These are phyloP conservation scores for Coleophoma cylindrospora DNA, from an alignment of 2,329 filamentous ascomycete genomes.

Conservation along the genomic window DNA sequence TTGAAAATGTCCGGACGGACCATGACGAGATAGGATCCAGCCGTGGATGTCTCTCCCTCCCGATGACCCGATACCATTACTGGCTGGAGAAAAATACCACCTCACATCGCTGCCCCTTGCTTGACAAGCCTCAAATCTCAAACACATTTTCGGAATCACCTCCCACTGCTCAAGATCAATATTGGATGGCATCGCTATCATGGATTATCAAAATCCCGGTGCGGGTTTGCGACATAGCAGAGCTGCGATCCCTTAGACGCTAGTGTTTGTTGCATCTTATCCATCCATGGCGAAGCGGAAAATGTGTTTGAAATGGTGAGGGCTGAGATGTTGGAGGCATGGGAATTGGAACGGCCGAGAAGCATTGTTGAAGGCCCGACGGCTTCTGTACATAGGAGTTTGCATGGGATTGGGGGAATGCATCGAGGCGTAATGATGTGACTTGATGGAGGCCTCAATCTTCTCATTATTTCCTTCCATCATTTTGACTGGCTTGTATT, in stretches of 20 bases:
- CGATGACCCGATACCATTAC: not conserved
- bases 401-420: not conserved
- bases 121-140: constrained; percentile 1
- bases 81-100: not conserved
- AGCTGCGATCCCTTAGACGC: not conserved
- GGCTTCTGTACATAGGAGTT: not conserved
- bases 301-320: not conserved
- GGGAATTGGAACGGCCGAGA: not conserved
- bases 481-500: too few relatives aligned
- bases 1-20: constrained; percentile 10
- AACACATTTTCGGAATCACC: constrained; percentile 2
- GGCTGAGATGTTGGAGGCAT: not conserved
- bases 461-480: too few relatives aligned
- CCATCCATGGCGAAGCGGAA: not conserved
- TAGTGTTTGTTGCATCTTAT: not conserved
- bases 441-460: too few relatives aligned
- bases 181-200: constrained; percentile 1
- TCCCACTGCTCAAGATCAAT: not conserved
- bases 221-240: constrained; percentile 1
- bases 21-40: constrained; percentile 8
- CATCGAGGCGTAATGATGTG: not conserved
- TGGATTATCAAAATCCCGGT: constrained; percentile 4
- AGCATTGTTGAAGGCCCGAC: not conserved
- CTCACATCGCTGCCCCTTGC: constrained; percentile 1
- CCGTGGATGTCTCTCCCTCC: not conserved